These are phyloP conservation scores for Paulownia fortunei DNA, from an alignment of 257 asterid genomes.

Conservation along the genomic window DNA sequence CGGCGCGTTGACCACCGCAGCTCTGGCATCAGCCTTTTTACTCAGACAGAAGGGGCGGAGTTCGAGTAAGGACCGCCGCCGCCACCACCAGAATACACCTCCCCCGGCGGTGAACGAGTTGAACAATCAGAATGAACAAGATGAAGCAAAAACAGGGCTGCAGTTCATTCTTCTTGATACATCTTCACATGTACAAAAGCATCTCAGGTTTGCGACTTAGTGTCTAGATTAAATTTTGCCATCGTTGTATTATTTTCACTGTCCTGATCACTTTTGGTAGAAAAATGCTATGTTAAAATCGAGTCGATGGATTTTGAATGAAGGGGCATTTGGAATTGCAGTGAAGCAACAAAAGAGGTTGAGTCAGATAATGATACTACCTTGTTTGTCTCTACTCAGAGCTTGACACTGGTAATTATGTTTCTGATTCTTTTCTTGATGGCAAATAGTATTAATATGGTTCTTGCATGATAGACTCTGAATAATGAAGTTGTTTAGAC, in stretches of 20 bases:
- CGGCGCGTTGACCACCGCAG: slow-evolving; percentile 52
- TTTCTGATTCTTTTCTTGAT: slow-evolving; percentile 2
- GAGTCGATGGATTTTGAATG: too few species aligned
- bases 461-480: background rate
- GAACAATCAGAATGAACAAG: slow-evolving; percentile 5
- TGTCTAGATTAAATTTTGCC: background rate
- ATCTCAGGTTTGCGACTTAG: slow-evolving; percentile 34
- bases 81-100: slow-evolving; percentile 18
- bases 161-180: background rate
- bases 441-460: background rate
- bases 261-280: background rate
- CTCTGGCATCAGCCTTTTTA: slow-evolving; percentile 33
- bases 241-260: background rate
- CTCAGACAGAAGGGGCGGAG: slow-evolving; percentile 23
- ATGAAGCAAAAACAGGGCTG: background rate
- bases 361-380: slow-evolving; percentile 5
- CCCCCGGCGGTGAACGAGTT: background rate
- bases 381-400: slow-evolving; percentile 1
- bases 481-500: background rate
- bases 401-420: slow-evolving; percentile 28
- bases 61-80: slow-evolving; percentile 5
- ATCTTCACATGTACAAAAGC: slow-evolving; percentile 21
- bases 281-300: too few species aligned
- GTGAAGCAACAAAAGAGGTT: background rate
- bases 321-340: background rate